A percentile compares a stretch with the other conserved stretches of the same genome.
Evolutionary conservation across 352 stramenopile genomes (phyloP).

Genomic region (Pythium monospermum): DNA sequence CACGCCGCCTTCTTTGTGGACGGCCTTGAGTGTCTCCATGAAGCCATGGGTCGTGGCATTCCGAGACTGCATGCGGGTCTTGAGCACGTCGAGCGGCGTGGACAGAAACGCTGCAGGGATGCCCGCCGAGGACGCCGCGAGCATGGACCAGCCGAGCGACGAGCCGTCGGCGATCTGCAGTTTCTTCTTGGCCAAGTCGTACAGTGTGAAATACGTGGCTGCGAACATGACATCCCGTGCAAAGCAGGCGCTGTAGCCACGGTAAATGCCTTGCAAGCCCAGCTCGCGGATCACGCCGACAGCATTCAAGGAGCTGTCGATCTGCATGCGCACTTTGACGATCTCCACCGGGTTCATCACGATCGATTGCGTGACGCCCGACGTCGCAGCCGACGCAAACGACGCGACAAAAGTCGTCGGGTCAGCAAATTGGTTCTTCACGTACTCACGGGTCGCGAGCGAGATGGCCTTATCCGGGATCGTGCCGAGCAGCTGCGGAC

Average conservation of each 20-base stretch:
- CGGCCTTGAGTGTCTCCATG: slow-evolving; percentile 43
- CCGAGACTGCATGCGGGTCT: slow-evolving; percentile 78
- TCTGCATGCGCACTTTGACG: slow-evolving; percentile 80
- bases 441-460: slow-evolving; percentile 70
- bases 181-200: slow-evolving; percentile 64
- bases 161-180: slow-evolving; percentile 59
- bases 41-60: slow-evolving; percentile 40
- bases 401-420: slow-evolving; percentile 71
- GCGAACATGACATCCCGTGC: slow-evolving; percentile 71
- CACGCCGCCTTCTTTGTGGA: slow-evolving; percentile 47
- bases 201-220: slow-evolving; percentile 76
- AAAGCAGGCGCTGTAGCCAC: slow-evolving; percentile 68
- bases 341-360: slow-evolving; percentile 85
- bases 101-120: slow-evolving; percentile 75
- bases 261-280: slow-evolving; percentile 58
- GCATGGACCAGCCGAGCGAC: slow-evolving; percentile 68
- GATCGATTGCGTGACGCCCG: slow-evolving; percentile 65
- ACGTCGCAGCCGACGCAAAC: slow-evolving; percentile 57
- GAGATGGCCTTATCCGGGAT: slow-evolving; percentile 81
- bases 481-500: slow-evolving; percentile 64
- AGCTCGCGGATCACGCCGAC: slow-evolving; percentile 56
- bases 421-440: slow-evolving; percentile 70
- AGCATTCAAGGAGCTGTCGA: slow-evolving; percentile 62
- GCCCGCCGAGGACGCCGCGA: slow-evolving; percentile 57
- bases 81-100: slow-evolving; percentile 70